Evolutionary conservation across 2,329 filamentous ascomycete species (phyloP).

Genomic region (Monosporascus sp.): DNA sequence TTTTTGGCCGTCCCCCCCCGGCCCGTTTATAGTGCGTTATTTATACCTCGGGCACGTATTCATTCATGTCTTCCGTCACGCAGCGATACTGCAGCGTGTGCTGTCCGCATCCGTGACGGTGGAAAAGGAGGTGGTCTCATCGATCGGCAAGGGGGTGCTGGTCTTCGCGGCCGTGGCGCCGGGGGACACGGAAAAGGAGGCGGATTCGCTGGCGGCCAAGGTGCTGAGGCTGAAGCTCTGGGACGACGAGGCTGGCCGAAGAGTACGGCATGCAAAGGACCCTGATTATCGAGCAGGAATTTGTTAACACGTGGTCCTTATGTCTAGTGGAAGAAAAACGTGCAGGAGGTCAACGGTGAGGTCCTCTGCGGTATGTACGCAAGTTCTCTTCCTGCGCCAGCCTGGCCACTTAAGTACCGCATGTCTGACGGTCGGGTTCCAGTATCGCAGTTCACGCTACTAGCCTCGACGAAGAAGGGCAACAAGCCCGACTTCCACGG

Average conservation of each 20-base stretch:
- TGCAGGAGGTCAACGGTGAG: conserved; percentile 84
- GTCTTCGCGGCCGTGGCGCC: conserved; percentile 90
- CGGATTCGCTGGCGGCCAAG: conserved; percentile 76
- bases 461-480: conserved; percentile 91
- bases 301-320: neutral
- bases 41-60: conserved; percentile 1
- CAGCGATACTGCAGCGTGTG: conserved; percentile 89
- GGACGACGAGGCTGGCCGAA: conserved; percentile 71
- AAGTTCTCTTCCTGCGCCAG: neutral
- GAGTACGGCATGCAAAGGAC: conserved; percentile 38
- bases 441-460: conserved; percentile 96
- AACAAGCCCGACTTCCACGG: conserved; percentile 94
- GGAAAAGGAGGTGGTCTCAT: conserved; percentile 82
- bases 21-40: neutral
- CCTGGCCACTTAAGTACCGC: neutral
- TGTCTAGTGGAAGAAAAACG: conserved; percentile 81
- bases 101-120: conserved; percentile 94
- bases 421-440: neutral
- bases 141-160: conserved; percentile 83
- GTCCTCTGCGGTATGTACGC: conserved; percentile 78
- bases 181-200: conserved; percentile 85
- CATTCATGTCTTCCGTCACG: conserved; percentile 6
- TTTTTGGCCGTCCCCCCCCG: neutral
- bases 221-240: conserved; percentile 87
- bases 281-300: neutral